These are phyloP conservation scores for Sphagnum magellanicum DNA, from an alignment of 228 moss, liverwort and hornwort genomes.

Conservation along the genomic window DNA sequence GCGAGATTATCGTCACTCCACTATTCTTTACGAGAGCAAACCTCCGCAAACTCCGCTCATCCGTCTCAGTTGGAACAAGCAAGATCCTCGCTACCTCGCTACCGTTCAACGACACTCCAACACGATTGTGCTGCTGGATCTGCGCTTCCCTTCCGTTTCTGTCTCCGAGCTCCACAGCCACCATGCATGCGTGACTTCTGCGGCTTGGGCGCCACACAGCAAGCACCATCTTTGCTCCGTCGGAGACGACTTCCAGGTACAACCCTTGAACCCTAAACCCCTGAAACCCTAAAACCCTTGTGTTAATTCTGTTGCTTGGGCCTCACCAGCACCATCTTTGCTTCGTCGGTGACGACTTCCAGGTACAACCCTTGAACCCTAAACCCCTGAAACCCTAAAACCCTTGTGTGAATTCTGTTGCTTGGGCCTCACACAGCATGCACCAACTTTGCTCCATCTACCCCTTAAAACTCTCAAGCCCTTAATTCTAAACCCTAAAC, in stretches of 20 bases:
- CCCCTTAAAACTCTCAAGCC: too few species aligned
- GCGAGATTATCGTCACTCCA: constrained; percentile 60
- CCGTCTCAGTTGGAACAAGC: constrained; percentile 63
- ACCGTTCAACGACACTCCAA: constrained; percentile 22
- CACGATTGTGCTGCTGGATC: constrained; percentile 23
- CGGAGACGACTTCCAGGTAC: constrained; percentile 9
- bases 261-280: too few species aligned
- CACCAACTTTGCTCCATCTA: too few species aligned
- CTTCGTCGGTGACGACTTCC: constrained; percentile 14
- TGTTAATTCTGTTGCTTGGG: too few species aligned
- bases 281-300: too few species aligned
- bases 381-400: too few species aligned
- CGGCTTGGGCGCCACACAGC: constrained; percentile 23
- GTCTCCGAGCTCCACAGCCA: constrained; percentile 25
- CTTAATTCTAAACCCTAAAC: too few species aligned
- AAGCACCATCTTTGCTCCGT: constrained; percentile 20
- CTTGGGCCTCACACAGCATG: too few species aligned
- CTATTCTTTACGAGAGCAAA: constrained; percentile 66
- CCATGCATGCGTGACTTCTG: constrained; percentile 25
- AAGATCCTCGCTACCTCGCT: constrained; percentile 34
- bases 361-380: too few species aligned
- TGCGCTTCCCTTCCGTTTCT: constrained; percentile 14
- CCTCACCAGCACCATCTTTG: too few species aligned
- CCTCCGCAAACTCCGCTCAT: constrained; percentile 53
- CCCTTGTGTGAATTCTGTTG: too few species aligned